Conservation (phyloP, 768 basidiomycete genomes). For the Mrakia blollopis region DNA sequence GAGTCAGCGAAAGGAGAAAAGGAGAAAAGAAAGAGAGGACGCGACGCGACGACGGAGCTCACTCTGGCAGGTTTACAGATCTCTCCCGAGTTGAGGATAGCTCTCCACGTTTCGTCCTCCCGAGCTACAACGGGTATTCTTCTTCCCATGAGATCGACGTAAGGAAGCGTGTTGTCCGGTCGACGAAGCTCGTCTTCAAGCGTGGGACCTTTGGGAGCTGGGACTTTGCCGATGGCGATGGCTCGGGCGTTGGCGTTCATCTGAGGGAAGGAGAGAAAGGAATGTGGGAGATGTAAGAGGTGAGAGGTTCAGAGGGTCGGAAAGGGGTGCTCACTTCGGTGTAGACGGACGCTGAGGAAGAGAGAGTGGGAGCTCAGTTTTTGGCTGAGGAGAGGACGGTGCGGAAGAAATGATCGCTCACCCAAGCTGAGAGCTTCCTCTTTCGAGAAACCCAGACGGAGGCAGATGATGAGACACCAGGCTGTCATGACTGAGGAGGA, state of each 20-base stretch:
- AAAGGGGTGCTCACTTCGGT: neutral
- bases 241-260: constrained; percentile 16
- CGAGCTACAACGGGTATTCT: neutral
- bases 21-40: neutral
- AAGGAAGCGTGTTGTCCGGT: constrained; percentile 7
- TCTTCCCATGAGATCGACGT: constrained; percentile 21
- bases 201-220: neutral
- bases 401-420: constrained; percentile 44
- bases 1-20: neutral
- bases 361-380: neutral
- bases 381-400: too few relatives aligned
- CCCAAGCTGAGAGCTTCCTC: constrained; percentile 91
- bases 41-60: neutral
- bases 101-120: neutral
- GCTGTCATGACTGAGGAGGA: constrained; percentile 93
- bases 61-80: neutral
- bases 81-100: neutral
- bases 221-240: constrained; percentile 9
- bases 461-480: constrained; percentile 83
- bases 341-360: constrained; percentile 9
- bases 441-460: constrained; percentile 75
- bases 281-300: too few relatives aligned
- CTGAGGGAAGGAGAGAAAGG: neutral
- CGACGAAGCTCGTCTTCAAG: constrained; percentile 9
- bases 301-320: neutral